A percentile compares a stretch with the other conserved stretches of the same genome.
Conservation (phyloP, 2,329 filamentous ascomycete species). For the Ophiocordyceps camponoti-floridani region DNA sequence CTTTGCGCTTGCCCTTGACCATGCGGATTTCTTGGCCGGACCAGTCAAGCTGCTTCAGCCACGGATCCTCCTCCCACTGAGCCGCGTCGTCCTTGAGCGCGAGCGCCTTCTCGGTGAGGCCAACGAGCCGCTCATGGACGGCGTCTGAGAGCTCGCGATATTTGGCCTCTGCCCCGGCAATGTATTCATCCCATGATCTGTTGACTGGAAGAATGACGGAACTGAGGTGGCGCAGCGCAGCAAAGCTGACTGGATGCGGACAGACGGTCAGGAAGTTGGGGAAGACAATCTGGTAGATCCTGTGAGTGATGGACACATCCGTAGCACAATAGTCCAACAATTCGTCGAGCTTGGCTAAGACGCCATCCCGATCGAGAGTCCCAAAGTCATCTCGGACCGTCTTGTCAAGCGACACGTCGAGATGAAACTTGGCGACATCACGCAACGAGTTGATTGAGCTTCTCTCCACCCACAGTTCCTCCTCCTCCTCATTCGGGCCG, state of each 20-base stretch:
- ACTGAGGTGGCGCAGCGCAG: conserved; percentile 79
- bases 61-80: conserved; percentile 64
- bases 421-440: conserved; percentile 93
- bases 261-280: conserved; percentile 78
- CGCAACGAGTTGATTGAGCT: conserved; percentile 90
- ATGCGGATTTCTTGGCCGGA: conserved; percentile 80
- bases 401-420: conserved; percentile 84
- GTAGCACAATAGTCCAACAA: conserved; percentile 88
- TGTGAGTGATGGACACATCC: conserved; percentile 83
- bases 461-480: conserved; percentile 87
- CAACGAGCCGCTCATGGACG: conserved; percentile 59
- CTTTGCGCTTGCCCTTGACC: conserved; percentile 81
- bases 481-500: conserved; percentile 69
- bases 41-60: conserved; percentile 91
- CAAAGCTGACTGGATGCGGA: conserved; percentile 94
- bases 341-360: conserved; percentile 57
- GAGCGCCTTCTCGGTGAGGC: conserved; percentile 60
- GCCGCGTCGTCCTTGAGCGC: conserved; percentile 51
- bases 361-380: conserved; percentile 53
- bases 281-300: conserved; percentile 86
- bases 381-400: conserved; percentile 72
- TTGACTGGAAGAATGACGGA: conserved; percentile 85
- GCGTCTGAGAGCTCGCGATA: conserved; percentile 61
- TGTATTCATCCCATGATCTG: conserved; percentile 71
- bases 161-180: conserved; percentile 67